Conservation (phyloP, 2,329 filamentous ascomycete species). For the Stemphylium lycopersici region DNA sequence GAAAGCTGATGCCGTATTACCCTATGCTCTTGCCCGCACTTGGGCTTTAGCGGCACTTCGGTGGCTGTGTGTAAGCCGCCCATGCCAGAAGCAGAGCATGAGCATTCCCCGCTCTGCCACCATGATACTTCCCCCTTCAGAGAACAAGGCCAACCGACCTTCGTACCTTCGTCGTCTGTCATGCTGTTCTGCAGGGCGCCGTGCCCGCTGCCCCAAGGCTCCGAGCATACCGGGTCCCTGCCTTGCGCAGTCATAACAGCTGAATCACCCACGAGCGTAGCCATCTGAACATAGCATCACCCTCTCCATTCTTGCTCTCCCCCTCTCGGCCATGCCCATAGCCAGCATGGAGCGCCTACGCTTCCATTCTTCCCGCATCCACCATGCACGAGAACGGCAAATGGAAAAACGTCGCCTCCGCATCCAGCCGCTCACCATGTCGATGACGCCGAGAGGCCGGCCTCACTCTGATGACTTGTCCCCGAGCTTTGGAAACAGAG, state of each 20-base stretch:
- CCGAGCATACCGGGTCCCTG: slow-evolving; percentile 3
- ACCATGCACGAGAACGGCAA: not conserved
- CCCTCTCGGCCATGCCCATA: not conserved
- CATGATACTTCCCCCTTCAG: slow-evolving; percentile 21
- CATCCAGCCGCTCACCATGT: not conserved
- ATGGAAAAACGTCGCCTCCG: not conserved
- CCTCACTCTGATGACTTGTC: not conserved
- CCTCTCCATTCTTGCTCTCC: not conserved
- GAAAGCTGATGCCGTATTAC: slow-evolving; percentile 44
- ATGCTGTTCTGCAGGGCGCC: not conserved
- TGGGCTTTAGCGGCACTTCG: slow-evolving; percentile 30
- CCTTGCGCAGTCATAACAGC: not conserved
- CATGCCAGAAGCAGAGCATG: slow-evolving; percentile 32
- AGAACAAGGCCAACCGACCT: slow-evolving; percentile 4
- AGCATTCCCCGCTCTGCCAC: slow-evolving; percentile 19
- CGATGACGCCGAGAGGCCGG: not conserved
- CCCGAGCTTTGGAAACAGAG: not conserved
- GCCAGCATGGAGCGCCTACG: not conserved
- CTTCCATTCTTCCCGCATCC: not conserved
- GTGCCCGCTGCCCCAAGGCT: not conserved
- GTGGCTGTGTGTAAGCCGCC: slow-evolving; percentile 46
- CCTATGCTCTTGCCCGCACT: slow-evolving; percentile 30
- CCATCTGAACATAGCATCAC: slow-evolving; percentile 8
- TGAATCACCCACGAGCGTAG: not conserved
- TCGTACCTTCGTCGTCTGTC: not conserved